Evolutionary conservation across 768 basidiomycete genomes (phyloP), one percentile per base, ranked within the genome.

Genomic region (Lactarius akahatsu): DNA sequence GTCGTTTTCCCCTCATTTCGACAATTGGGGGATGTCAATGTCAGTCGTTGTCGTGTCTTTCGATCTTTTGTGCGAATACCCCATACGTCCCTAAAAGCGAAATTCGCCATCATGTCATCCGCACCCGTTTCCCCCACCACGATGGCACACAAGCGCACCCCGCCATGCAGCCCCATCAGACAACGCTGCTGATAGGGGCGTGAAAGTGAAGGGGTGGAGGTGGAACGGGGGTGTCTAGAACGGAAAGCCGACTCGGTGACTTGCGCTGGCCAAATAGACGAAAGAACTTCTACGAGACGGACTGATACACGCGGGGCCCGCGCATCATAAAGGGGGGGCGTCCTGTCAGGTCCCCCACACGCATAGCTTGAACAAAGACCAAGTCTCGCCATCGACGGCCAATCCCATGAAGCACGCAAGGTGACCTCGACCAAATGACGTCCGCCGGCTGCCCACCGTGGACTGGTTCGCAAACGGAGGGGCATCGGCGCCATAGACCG

Each of bases 181-280:
- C 30, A 56, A 26, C 57, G 50, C 65, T 50, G 56, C 52, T 57
- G 57, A 68, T 63, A 63, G 62, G 69, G 62, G 59, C 40, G 59
- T 56, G 54, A 59, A 28, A 34, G 28, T 32, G 57, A 38, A 64
- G 34, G 52, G 57, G 63, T 68, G 60, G 58, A 30, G 45, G 38
- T 52, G 56, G 38, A 66, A 38, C 36, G 15, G 38, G n/a, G 28
- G n/a, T 20, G 34, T 16, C 41, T 4, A 36, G n/a, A 61, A 61
- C 4, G 59, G 52, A 38, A n/a, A 20, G 50, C 36, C 13, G 45
- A 57, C 50, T 68, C 23, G 61, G 50, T n/a, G 55, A 59, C n/a
- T 34, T 62, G 40, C 43, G 55, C 59, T 34, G 50, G n/a, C n/a
- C n/a, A n/a, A n/a, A n/a, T n/a, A n/a, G 26, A 32, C 30, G 30